phyloP scores from a whole-genome alignment of 176 grass and related monocot species.

The Triticum timopheevii region DNA sequence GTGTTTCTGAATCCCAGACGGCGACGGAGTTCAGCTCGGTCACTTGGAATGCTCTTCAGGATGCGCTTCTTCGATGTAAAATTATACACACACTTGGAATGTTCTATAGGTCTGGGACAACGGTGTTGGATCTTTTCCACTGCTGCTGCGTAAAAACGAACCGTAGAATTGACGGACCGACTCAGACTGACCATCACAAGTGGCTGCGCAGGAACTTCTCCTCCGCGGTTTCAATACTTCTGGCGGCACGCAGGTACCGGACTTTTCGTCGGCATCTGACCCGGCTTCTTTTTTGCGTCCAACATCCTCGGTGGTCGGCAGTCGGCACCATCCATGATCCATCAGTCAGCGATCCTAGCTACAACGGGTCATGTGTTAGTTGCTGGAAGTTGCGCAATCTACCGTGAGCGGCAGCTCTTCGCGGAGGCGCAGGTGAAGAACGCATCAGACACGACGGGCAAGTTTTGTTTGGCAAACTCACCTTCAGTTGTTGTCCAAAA shows the following conservation, averaged over 20 bases:
- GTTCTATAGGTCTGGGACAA: background rate
- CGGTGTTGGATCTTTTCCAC: background rate
- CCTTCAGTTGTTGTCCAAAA: background rate
- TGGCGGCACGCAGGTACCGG: background rate
- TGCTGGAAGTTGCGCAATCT: no score
- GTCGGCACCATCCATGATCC: background rate
- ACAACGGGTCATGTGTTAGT: no score
- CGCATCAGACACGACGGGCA: no score
- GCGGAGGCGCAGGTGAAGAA: no score
- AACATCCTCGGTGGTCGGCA: background rate
- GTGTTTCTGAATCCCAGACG: background rate
- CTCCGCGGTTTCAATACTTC: background rate
- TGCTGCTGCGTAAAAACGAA: background rate
- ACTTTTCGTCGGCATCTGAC: background rate
- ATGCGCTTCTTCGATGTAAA: background rate
- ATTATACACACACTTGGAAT: no score
- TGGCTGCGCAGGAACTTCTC: background rate
- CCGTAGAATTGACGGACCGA: background rate
- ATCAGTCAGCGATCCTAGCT: background rate
- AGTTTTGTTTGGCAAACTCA: no score
- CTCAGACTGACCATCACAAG: background rate
- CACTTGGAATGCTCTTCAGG: background rate
- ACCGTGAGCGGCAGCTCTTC: no score
- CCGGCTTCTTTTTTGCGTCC: background rate
- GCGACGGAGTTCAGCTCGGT: background rate